Evolutionary conservation across 2,329 filamentous ascomycete genomes (phyloP).

Genomic region (Nemania sp.): DNA sequence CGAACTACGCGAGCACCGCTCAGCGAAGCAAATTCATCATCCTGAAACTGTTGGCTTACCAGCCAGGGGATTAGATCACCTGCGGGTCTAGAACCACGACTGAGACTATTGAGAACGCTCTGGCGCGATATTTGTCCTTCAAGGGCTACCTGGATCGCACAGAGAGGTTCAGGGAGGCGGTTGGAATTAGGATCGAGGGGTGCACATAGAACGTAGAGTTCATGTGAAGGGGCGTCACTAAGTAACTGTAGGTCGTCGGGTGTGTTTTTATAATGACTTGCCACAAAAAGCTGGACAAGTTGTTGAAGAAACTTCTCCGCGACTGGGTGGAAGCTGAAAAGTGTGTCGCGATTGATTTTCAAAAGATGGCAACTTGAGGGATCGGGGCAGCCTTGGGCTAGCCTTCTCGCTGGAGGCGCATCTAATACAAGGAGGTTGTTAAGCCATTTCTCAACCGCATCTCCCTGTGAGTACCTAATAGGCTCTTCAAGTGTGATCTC

Average conservation of each 20-base stretch:
- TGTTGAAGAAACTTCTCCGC: slow-evolving; percentile 97
- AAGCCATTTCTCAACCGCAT: slow-evolving; percentile 94
- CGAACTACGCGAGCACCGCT: slow-evolving; percentile 93
- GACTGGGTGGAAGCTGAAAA: slow-evolving; percentile 97
- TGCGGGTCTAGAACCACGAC: slow-evolving; percentile 86
- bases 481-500: slow-evolving; percentile 95
- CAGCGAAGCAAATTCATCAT: slow-evolving; percentile 93
- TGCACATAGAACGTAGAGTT: slow-evolving; percentile 92
- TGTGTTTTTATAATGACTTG: slow-evolving; percentile 96
- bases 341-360: slow-evolving; percentile 93
- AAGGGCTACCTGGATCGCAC: slow-evolving; percentile 92
- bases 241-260: slow-evolving; percentile 98
- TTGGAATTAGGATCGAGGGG: slow-evolving; percentile 79
- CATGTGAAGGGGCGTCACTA: slow-evolving; percentile 96
- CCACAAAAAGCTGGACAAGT: slow-evolving; percentile 97
- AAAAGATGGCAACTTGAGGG: slow-evolving; percentile 92
- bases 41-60: slow-evolving; percentile 97
- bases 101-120: slow-evolving; percentile 90
- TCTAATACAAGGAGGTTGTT: slow-evolving; percentile 95
- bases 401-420: slow-evolving; percentile 83
- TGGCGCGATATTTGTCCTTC: slow-evolving; percentile 95
- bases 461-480: slow-evolving; percentile 92
- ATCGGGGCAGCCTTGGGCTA: slow-evolving; percentile 85
- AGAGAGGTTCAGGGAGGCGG: slow-evolving; percentile 89
- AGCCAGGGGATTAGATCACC: slow-evolving; percentile 98